Evolutionary conservation across 768 basidiomycete species (phyloP).

Genomic region (Vararia minispora): DNA sequence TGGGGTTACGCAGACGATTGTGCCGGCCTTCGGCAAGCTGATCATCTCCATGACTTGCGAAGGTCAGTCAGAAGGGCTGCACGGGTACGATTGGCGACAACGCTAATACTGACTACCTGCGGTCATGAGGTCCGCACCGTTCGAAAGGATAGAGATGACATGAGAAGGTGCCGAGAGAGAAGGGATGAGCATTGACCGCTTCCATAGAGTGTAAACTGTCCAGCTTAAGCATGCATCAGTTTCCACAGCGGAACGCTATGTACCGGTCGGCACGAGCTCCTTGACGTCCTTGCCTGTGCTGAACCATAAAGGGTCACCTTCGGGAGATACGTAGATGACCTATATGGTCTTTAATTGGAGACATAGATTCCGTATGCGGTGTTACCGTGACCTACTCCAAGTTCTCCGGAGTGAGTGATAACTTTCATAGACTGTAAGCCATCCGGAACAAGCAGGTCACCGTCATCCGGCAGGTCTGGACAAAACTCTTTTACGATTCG

Average conservation of each 20-base stretch:
- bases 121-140: conserved; percentile 85
- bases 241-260: conserved; percentile 1
- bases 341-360: conserved; percentile 20
- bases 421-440: conserved; percentile 62
- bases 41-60: conserved; percentile 48
- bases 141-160: conserved; percentile 60
- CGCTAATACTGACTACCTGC: conserved; percentile 56
- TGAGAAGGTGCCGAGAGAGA: conserved; percentile 58
- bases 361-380: neutral
- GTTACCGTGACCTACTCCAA: conserved; percentile 39
- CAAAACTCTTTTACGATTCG: conserved; percentile 38
- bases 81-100: neutral
- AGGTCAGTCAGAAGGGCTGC: conserved; percentile 5
- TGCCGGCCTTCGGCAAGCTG: conserved; percentile 28
- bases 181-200: conserved; percentile 55
- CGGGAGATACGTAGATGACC: conserved; percentile 52
- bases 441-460: conserved; percentile 63
- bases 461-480: conserved; percentile 39
- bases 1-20: conserved; percentile 56
- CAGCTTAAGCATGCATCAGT: neutral
- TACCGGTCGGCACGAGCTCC: conserved; percentile 62
- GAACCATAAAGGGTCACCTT: conserved; percentile 75
- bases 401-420: conserved; percentile 49
- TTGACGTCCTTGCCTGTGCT: conserved; percentile 55
- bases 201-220: conserved; percentile 70